Evolutionary conservation across 345 rosid species (phyloP).

Genomic region (Eucalyptus curtisii): DNA sequence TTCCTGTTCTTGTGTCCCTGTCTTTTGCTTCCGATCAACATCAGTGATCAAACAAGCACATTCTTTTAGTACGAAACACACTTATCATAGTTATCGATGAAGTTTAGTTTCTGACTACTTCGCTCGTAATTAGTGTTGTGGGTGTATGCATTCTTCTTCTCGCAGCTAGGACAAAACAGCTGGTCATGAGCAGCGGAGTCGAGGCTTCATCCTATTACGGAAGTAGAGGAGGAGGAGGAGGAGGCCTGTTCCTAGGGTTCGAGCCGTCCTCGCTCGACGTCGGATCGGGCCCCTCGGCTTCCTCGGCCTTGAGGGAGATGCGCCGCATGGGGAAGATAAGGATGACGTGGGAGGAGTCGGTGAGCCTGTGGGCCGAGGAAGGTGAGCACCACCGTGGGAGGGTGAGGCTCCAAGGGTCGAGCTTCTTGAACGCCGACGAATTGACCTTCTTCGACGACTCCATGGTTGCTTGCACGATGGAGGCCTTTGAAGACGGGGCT

Average conservation of each 20-base stretch:
- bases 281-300: conserved; percentile 13
- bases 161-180: conserved; percentile 60
- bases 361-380: conserved; percentile 93
- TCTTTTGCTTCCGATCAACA: neutral
- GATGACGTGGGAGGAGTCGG: conserved; percentile 96
- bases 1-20: neutral
- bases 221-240: neutral
- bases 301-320: conserved; percentile 42
- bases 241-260: conserved; percentile 38
- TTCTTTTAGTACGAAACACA: neutral
- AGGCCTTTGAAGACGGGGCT: conserved; percentile 73
- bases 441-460: conserved; percentile 78
- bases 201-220: conserved; percentile 15
- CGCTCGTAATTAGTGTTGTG: neutral
- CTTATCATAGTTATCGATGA: neutral
- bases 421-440: conserved; percentile 83
- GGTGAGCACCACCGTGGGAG: conserved; percentile 80
- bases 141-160: neutral
- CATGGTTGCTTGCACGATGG: conserved; percentile 81
- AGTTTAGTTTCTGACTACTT: neutral
- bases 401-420: conserved; percentile 53
- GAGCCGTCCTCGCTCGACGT: conserved; percentile 21
- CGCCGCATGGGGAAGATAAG: conserved; percentile 87
- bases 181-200: conserved; percentile 34
- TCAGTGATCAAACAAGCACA: neutral